A percentile compares a stretch with the other conserved stretches of the same genome.
Evolutionary conservation across 176 grass and related monocot genomes (phyloP).

Genomic region (Triticum monococcum): DNA sequence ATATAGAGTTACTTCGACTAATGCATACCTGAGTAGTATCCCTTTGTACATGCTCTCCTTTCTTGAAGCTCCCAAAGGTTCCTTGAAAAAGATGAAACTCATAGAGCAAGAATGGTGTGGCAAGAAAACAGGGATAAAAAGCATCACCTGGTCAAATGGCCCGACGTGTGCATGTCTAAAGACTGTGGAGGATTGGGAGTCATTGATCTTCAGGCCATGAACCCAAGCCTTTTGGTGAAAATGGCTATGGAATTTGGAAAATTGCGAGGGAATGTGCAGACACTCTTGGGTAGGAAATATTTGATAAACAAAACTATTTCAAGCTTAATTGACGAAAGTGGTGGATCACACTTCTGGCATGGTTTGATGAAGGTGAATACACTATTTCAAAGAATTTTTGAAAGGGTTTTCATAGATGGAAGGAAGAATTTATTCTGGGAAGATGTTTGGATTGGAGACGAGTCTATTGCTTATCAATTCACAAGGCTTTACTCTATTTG

Average conservation of each 20-base stretch:
- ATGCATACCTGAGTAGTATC: not conserved
- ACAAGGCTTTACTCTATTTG: not conserved
- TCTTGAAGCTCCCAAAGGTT: not conserved
- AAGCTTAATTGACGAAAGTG: not conserved
- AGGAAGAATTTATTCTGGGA: not conserved
- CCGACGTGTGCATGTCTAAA: not conserved
- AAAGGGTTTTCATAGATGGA: not conserved
- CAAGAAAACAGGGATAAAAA: not conserved
- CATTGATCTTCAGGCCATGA: too few relatives aligned
- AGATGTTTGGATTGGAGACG: not conserved
- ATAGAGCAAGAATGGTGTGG: not conserved
- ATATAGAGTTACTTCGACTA: not conserved
- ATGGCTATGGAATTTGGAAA: not conserved
- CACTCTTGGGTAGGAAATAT: not conserved
- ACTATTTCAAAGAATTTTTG: not conserved
- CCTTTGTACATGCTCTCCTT: not conserved
- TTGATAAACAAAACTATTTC: not conserved
- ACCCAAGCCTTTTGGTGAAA: not conserved
- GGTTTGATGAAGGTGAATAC: not conserved
- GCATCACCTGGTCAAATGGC: not conserved
- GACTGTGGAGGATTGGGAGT: too few relatives aligned
- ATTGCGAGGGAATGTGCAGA: not conserved
- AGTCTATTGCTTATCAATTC: not conserved
- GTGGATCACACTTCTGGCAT: not conserved
- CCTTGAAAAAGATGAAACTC: not conserved